Base-by-base conservation (phyloP, 1,284 basidiomycete genomes). In the Boletellus deceptivus region DNA sequence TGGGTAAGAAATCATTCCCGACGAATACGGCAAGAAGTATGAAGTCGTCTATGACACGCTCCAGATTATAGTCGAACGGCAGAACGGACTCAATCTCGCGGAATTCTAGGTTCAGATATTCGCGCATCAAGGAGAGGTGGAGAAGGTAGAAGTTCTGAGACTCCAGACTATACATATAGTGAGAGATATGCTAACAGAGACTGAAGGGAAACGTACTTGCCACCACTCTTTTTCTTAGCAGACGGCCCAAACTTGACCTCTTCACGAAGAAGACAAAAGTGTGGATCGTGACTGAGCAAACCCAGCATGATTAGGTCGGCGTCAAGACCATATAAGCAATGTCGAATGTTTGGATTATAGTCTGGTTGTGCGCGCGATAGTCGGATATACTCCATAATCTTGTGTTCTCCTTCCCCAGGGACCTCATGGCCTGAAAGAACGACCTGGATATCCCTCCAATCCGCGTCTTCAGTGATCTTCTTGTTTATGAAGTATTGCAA, bases 381-480 rank as follows among this genome's bases (percentile, higher is more conserved):
- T 46, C 97, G 89, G 65, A 99, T 98, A 71, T 96, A 99, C 70
- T 99, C 97, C 90, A 99, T 98, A 62, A 99, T 96, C 79, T 99
- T 99, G 81, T 99, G 97, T 70, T 99, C 97, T 56, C 97, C 97
- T 70, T 99, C 97, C 57, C 97, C 97, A 0, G 96, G 96, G 4
- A 97, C 93, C 61, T 99, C 95, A 69, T 99, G 95, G n/a, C 96
- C 97, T 35, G 93, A 97, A 40, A 99, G 77, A 45, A 99, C 91
- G 43, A 99, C 94, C 62, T 93, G 80, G 41, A 99, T 86, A 52
- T 88, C 80, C 55, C 90, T 78, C 97, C 97, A 99, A 66, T 93
- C 87, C 11, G 94, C 84, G 67, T 98, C 94, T 67, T 98, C 95
- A 0, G 88, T 84, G 27, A 98, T 95, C 76, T 97, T 95, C 81